Conservation (phyloP, 192 early-diverging fungal genomes). For the Backusella tuberculispora region DNA sequence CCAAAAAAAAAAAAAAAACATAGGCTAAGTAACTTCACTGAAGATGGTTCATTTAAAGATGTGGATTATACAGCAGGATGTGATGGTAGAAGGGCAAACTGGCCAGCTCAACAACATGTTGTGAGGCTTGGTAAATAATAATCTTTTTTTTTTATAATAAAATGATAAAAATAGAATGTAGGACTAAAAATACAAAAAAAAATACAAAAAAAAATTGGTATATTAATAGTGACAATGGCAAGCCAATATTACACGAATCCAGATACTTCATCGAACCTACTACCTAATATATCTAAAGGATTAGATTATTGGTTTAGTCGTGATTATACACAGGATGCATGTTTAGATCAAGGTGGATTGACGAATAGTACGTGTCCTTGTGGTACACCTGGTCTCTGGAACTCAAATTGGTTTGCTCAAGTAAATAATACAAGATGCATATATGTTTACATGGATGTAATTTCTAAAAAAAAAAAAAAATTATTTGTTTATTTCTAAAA, state of each 20-base stretch:
- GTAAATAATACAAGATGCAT: conserved; percentile 16
- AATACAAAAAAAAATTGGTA: too few species aligned
- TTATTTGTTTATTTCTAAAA: neutral
- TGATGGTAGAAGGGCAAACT: conserved; percentile 31
- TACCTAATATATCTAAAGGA: conserved; percentile 13
- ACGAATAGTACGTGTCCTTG: conserved; percentile 37
- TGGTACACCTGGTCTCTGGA: conserved; percentile 41
- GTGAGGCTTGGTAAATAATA: neutral
- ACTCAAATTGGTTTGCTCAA: conserved; percentile 39
- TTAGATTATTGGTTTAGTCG: conserved; percentile 34
- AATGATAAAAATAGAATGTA: neutral
- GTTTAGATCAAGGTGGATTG: conserved; percentile 31
- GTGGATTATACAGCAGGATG: conserved; percentile 35
- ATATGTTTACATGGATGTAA: neutral
- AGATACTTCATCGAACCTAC: neutral
- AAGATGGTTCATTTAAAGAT: conserved; percentile 26
- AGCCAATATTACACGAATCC: conserved; percentile 15
- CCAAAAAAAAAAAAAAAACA: neutral
- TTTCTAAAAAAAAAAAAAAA: neutral
- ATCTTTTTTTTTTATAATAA: neutral
- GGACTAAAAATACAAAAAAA: neutral
- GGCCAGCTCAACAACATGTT: conserved; percentile 36
- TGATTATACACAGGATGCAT: conserved; percentile 27
- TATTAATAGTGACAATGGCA: conserved; percentile 27
- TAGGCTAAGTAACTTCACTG: neutral